Base-by-base conservation (phyloP, 2,329 filamentous ascomycete species). In the Aspergillus pseudotamarii region DNA sequence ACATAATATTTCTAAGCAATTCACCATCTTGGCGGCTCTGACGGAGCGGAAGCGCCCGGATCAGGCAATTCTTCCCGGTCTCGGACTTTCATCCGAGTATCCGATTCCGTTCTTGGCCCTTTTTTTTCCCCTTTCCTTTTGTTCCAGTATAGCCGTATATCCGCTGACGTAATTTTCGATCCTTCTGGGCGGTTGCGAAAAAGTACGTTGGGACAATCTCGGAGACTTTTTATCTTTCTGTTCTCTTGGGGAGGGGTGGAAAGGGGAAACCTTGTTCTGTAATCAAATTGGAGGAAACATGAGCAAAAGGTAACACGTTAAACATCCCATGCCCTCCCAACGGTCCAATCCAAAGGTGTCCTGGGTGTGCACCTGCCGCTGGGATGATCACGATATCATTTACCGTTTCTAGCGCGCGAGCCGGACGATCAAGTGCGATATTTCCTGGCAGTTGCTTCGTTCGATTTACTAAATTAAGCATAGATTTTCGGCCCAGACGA, bases 1-100 rank as follows among this genome's bases (percentile, higher is more conserved):
- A 14, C 14, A 21, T 28, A 36, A n/a, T 43, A 36, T 56, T 36
- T 58, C 34, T 58, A 26, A 38, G 9, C 30, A 59, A 34, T 21
- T 23, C 11, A 41, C 19, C 30, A 28, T 26, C 32, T 55, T 36
- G 28, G 63, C 58, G 61, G 61, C 58, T 65, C 61, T 62, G 53
- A 59, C 57, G 62, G 62, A 51, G 45, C 53, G 46, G 55, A 23
- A 53, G 36, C 36, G 23, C 14, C 62, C 57, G 41, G 60, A 67
- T 66, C 41, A 60, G 65, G 65, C 61, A 67, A 67, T 57, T 67
- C 59, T 56, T 38, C 63, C 58, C 61, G 51, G 62, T 51, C 32
- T 62, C 59, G 50, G 64, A 60, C 54, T n/a, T 41, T 11, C 8
- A 50, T 58, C 46, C 63, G 48, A 57, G 41, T 45, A 58, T 55